Conservation (phyloP, 345 rosid genomes). For the Mallotus nudiflorus region DNA sequence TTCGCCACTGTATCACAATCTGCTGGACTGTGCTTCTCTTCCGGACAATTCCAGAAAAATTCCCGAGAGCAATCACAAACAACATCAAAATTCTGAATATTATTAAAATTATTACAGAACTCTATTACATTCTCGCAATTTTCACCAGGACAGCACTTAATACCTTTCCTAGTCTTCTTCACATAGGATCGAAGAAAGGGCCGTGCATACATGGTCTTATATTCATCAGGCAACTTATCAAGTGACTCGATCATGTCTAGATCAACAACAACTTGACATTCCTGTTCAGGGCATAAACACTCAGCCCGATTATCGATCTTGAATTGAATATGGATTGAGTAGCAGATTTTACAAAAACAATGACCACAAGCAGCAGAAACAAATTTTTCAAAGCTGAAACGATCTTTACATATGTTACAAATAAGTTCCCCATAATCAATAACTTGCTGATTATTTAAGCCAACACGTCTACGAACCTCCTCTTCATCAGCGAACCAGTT, state of each 20-base stretch:
- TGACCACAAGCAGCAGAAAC: too few relatives aligned
- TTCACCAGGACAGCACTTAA: conserved; percentile 95
- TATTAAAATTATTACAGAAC: conserved; percentile 58
- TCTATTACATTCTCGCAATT: conserved; percentile 81
- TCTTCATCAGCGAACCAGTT: conserved; percentile 91
- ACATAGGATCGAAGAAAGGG: conserved; percentile 73
- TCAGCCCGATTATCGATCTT: conserved; percentile 74
- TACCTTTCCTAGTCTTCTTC: conserved; percentile 75
- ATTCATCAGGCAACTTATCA: conserved; percentile 43
- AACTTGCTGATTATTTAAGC: conserved; percentile 47
- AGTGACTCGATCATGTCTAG: conserved; percentile 38
- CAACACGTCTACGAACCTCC: conserved; percentile 61
- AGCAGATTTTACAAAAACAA: conserved; percentile 76
- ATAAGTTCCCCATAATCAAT: conserved; percentile 61
- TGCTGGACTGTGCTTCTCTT: conserved; percentile 91
- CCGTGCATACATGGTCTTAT: conserved; percentile 56
- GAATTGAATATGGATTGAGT: conserved; percentile 69
- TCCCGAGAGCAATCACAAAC: conserved; percentile 62
- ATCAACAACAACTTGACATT: conserved; percentile 68
- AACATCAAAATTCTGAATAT: conserved; percentile 47
- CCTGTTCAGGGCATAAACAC: conserved; percentile 88
- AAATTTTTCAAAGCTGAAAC: conserved; percentile 40
- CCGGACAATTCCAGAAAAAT: conserved; percentile 91
- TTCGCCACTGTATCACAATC: conserved; percentile 69
- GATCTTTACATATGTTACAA: conserved; percentile 80